Evolutionary conservation across 2,329 filamentous ascomycete species (phyloP).

Genomic region (Verticillium klebahnii): DNA sequence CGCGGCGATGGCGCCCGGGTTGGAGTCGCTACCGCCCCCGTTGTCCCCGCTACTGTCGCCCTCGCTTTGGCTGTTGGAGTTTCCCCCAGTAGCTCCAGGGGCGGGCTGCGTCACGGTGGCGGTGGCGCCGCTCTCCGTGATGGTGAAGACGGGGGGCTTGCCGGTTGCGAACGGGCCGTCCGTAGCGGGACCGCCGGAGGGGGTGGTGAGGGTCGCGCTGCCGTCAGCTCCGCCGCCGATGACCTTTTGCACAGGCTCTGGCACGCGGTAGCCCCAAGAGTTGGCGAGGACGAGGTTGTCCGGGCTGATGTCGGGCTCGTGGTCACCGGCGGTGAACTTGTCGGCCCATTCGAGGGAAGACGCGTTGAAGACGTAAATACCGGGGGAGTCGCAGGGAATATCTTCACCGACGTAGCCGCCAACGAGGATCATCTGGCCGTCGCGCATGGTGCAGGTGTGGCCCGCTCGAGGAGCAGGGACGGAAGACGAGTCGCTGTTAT

Average conservation of each 20-base stretch:
- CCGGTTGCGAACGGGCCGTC: constrained; percentile 68
- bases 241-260: constrained; percentile 54
- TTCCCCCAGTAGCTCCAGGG: constrained; percentile 32
- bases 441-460: constrained; percentile 65
- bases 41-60: neutral
- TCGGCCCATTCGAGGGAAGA: constrained; percentile 59
- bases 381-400: constrained; percentile 60
- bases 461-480: constrained; percentile 59
- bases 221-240: constrained; percentile 58
- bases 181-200: constrained; percentile 57
- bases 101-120: constrained; percentile 35
- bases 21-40: constrained; percentile 14
- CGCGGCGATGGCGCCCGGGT: constrained; percentile 39
- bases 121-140: constrained; percentile 46
- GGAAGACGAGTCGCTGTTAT: constrained; percentile 35
- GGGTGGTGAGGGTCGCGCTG: constrained; percentile 62
- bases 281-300: constrained; percentile 49
- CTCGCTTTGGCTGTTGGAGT: constrained; percentile 18
- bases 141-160: constrained; percentile 63
- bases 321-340: constrained; percentile 54
- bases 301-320: constrained; percentile 40
- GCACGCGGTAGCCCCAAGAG: constrained; percentile 63
- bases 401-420: constrained; percentile 63
- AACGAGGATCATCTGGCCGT: constrained; percentile 65
- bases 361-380: constrained; percentile 70